Evolutionary conservation across 2,329 filamentous ascomycete species (phyloP).

Genomic region (Fusarium hainanense): DNA sequence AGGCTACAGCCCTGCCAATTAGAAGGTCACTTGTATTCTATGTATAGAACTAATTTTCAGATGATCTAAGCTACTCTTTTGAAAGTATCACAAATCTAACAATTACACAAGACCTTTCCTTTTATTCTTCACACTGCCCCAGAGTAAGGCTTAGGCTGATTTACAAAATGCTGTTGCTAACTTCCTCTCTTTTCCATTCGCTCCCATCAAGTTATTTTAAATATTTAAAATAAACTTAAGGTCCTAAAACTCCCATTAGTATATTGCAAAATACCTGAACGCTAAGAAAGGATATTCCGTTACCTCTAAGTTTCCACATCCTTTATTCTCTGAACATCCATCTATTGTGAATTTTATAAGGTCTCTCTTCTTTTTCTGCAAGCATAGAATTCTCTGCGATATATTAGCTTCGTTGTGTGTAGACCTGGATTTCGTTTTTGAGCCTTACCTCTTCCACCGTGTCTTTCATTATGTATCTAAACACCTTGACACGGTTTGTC

Average conservation of each 20-base stretch:
- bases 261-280: rapidly evolving
- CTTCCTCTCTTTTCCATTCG: no score
- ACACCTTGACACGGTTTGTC: background rate
- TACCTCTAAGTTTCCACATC: background rate
- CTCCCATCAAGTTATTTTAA: background rate
- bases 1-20: no score
- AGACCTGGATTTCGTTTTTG: rapidly evolving
- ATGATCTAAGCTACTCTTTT: no score
- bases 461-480: background rate
- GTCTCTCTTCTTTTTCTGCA: background rate
- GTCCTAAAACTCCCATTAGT: background rate
- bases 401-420: no score
- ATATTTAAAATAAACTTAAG: background rate
- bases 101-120: no score
- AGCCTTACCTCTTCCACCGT: background rate
- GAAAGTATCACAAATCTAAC: no score
- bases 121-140: no score
- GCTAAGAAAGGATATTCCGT: rapidly evolving
- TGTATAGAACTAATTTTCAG: no score
- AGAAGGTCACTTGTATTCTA: no score
- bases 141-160: no score
- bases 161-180: no score
- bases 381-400: background rate
- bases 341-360: background rate
- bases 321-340: background rate